Evolutionary conservation across 108 stramenopile species (phyloP).

Genomic region (Aureococcus anophagefferens): DNA sequence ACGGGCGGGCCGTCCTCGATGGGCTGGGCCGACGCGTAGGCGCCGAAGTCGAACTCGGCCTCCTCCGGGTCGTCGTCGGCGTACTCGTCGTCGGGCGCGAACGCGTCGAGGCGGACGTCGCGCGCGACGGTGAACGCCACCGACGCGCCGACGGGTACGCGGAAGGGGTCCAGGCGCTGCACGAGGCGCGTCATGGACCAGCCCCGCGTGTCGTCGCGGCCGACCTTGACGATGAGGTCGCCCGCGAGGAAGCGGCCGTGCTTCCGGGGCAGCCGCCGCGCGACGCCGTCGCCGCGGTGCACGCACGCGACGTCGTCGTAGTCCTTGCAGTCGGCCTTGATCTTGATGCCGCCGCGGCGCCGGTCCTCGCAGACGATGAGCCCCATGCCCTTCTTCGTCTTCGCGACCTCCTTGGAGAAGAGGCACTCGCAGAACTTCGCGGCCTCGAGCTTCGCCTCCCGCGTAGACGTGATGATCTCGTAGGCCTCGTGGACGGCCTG

Average conservation of each 20-base stretch:
- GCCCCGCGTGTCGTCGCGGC: conserved; percentile 9
- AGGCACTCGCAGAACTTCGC: not conserved
- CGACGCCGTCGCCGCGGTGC: too few relatives aligned
- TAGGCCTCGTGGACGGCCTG: conserved; percentile 11
- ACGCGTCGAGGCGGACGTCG: conserved; percentile 7
- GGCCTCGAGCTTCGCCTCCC: conserved; percentile 8
- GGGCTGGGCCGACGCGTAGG: too few relatives aligned
- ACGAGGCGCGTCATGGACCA: conserved; percentile 12
- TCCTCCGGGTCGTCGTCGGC: too few relatives aligned
- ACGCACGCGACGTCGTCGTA: too few relatives aligned
- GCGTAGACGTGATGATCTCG: conserved; percentile 9
- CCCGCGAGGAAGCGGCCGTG: too few relatives aligned
- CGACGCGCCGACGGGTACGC: conserved; percentile 3
- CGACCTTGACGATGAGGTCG: conserved; percentile 1
- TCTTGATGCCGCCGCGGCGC: too few relatives aligned
- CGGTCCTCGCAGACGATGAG: conserved; percentile 1
- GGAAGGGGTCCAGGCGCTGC: conserved; percentile 11
- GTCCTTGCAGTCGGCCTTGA: too few relatives aligned
- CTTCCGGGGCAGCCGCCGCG: too few relatives aligned
- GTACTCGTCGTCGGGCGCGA: too few relatives aligned
- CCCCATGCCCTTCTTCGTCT: conserved; percentile 16
- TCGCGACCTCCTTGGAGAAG: not conserved
- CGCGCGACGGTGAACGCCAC: conserved; percentile 1
- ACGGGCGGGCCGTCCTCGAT: too few relatives aligned
- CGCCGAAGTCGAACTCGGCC: too few relatives aligned